Base-by-base conservation (phyloP, 1,284 basidiomycete species). In the Cryptococcus sp. region DNA sequence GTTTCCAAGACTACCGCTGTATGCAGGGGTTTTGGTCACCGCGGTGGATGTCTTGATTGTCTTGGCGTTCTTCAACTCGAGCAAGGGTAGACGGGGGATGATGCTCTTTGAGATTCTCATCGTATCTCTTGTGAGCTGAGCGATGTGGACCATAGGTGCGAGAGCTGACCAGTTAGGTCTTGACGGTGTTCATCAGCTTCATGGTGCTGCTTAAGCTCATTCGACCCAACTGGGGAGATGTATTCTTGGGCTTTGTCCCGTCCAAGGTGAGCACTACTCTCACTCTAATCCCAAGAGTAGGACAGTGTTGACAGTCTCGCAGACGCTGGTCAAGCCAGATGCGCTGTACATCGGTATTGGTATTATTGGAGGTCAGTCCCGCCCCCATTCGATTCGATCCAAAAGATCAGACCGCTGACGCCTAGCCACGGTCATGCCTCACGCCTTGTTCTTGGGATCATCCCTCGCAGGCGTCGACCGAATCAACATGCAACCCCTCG, bases 391-490 rank as follows among this genome's bases (percentile, higher is more conserved):
- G 9, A 14, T 44, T 50, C 37, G 21, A 19, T 43, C 37, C 18
- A 18, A 39, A 50, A n/a, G 43, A 61, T 23, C 54, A 37, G 33
- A n/a, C 26, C 46, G 41, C n/a, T 23, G 32, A 33, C 31, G 34
- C 21, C 4, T 59, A 87, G 85, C 86, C 23, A 85, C 89, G 38
- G 87, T 88, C 47, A 77, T 79, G 92, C 92, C 93, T 0, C 93
- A 97, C 68, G 85, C 86, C 38, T 78, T 97, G 21, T 93, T 90
- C 75, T 77, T 97, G 6, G 92, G 91, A 10, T 90, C 87, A 2
- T 82, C 85, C 32, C 79, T 94, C 18, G 85, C 87, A 2, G 87
- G 86, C 0, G 83, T 91, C 62, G 84, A 91, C 55, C 76, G 90
- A 44, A 65, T 76, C 11, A 60, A 65, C 48, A 68, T 73, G 61